Base-by-base conservation (phyloP, 2,329 filamentous ascomycete species). In the Xylariaceae sp. region DNA sequence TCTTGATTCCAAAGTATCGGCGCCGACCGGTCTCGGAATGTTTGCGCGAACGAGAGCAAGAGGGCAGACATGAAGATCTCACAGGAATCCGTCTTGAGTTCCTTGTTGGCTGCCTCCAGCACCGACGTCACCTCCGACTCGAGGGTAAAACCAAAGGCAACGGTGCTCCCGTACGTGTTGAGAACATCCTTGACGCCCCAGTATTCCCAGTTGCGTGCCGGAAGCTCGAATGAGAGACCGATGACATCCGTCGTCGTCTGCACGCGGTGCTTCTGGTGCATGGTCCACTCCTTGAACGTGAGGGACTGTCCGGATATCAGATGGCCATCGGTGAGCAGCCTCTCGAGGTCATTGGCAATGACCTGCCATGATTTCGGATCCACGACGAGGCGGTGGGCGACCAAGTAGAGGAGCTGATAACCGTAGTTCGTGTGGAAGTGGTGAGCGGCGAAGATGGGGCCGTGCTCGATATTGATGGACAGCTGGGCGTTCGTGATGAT, bases 1-100 rank as follows among this genome's bases (percentile, higher is more conserved):
- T 80, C 77, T 56, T 79, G 76, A 50, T 76, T 79, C 78, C 78
- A 85, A 0, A 84, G 61, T 1, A 76, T 75, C 0, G 81, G 81
- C 0, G 72, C 65, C 0, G 61, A 56, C 16, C 81, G 73, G 48
- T 83, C 78, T 13, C 74, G 70, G 54, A 85, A 85, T 0, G 75
- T 75, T 52, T 77, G 76, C 2, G 73, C 70, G 63, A 84, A 85
- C 0, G 81, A 80, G 6, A 82, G 73, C 3, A 81, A 63, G 5
- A 84, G 68, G 0, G 78, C 74, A 1, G 81, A 74, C 5, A 83
- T 65, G 58, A 81, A 77, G 2, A 83, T 72, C 57, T 83, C 80
- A 7, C 76, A 73, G 0, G 74, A 67, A 41, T 83, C 78, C 0
- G 78, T 81, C 46, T 74, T 72, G 55, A 83, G 72, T 1, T 75